Evolutionary conservation across 768 basidiomycete genomes (phyloP).

Genomic region (Tulasnella calospora): DNA sequence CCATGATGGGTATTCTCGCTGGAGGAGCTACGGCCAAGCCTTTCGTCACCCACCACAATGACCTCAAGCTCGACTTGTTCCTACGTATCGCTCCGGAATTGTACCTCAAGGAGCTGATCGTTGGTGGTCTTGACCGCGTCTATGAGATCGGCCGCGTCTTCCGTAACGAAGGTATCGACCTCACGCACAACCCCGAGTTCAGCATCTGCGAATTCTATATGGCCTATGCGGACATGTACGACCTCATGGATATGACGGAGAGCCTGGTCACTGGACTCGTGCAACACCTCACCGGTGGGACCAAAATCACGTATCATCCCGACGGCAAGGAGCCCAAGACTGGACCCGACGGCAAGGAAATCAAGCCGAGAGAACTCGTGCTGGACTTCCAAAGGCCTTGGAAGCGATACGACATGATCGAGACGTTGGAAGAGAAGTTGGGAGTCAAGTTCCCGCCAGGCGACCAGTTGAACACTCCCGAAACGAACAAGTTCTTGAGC

Average conservation of each 20-base stretch:
- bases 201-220: constrained; percentile 99
- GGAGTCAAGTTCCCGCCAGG: constrained; percentile 89
- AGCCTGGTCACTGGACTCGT: constrained; percentile 84
- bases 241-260: constrained; percentile 97
- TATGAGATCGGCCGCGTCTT: constrained; percentile 98
- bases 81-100: constrained; percentile 97
- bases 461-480: constrained; percentile 78
- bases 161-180: constrained; percentile 96
- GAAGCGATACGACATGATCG: constrained; percentile 99
- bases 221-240: constrained; percentile 99
- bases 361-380: constrained; percentile 50
- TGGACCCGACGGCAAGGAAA: constrained; percentile 26
- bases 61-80: constrained; percentile 92
- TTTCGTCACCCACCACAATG: constrained; percentile 98
- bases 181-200: constrained; percentile 99
- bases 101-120: constrained; percentile 95
- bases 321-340: constrained; percentile 79
- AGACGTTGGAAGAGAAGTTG: constrained; percentile 90
- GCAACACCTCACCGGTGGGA: constrained; percentile 76
- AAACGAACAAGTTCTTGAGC: constrained; percentile 82
- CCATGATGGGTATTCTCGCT: constrained; percentile 93
- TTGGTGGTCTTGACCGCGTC: constrained; percentile 94
- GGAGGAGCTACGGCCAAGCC: constrained; percentile 99
- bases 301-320: constrained; percentile 80
- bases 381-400: constrained; percentile 91